A percentile compares a stretch with the other conserved stretches of the same genome.
Evolutionary conservation across 768 basidiomycete species (phyloP).

Genomic region (Leccinum obscurum): DNA sequence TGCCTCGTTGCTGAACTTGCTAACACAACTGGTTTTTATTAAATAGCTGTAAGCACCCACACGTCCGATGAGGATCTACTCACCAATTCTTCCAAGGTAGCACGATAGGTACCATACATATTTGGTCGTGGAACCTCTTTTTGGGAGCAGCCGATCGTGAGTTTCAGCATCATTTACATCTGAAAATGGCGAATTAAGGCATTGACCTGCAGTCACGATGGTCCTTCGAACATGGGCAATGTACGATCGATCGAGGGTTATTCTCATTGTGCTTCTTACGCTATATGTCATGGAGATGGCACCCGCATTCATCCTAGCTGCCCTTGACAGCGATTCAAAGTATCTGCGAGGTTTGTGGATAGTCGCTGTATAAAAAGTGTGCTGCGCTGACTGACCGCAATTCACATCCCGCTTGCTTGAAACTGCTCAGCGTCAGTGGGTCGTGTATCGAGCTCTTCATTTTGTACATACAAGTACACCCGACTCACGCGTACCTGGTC

Average conservation of each 20-base stretch:
- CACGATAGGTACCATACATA: not conserved
- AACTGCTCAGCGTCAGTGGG: not conserved
- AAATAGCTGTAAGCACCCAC: not conserved
- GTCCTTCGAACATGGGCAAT: constrained; percentile 2
- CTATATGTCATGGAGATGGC: not conserved
- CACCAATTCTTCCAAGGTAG: not conserved
- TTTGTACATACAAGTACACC: not conserved
- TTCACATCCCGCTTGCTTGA: not conserved
- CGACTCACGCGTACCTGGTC: not conserved
- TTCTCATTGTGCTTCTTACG: not conserved
- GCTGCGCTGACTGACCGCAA: not conserved
- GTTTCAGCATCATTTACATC: not conserved
- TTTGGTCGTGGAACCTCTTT: not conserved
- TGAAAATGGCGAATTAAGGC: too few relatives aligned
- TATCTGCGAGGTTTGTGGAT: not conserved
- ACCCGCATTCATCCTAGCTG: not conserved
- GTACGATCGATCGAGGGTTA: not conserved
- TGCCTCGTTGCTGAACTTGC: not conserved
- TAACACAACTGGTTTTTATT: not conserved
- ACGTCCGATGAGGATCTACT: not conserved
- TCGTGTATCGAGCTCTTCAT: too few relatives aligned
- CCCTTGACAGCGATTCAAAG: not conserved
- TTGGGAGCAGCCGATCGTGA: not conserved
- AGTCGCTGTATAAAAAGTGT: too few relatives aligned
- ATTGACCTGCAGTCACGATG: not conserved